Conservation (phyloP, 495 filamentous ascomycete species). For the Pyrenula aspistea region DNA sequence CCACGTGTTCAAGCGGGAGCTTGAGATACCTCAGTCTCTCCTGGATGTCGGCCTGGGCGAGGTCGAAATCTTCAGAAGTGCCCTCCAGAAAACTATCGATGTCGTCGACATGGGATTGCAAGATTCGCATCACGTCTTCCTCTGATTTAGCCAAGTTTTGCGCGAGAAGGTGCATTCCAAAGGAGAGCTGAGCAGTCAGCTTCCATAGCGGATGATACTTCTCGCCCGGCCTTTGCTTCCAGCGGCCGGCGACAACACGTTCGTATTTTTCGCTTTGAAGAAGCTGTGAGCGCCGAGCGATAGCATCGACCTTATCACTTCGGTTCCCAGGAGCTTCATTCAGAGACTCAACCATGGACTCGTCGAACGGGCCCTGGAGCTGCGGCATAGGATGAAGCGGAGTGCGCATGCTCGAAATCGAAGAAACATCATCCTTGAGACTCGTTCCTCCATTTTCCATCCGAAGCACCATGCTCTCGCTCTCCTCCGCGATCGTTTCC, state of each 20-base stretch:
- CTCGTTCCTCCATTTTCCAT: neutral
- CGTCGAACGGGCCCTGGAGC: slow-evolving; percentile 87
- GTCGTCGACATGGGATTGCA: slow-evolving; percentile 87
- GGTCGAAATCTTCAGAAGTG: slow-evolving; percentile 72
- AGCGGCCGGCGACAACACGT: slow-evolving; percentile 54
- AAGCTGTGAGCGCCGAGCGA: slow-evolving; percentile 53
- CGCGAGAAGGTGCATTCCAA: slow-evolving; percentile 82
- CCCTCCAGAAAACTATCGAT: slow-evolving; percentile 81
- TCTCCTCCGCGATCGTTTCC: neutral
- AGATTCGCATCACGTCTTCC: slow-evolving; percentile 71
- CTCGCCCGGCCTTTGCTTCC: slow-evolving; percentile 56
- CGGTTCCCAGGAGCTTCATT: slow-evolving; percentile 34
- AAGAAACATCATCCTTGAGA: neutral
- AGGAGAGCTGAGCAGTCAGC: slow-evolving; percentile 82
- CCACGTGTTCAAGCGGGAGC: slow-evolving; percentile 69
- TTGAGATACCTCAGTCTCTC: slow-evolving; percentile 66
- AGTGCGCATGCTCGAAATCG: slow-evolving; percentile 12
- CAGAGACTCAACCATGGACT: slow-evolving; percentile 67
- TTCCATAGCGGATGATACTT: slow-evolving; percentile 81
- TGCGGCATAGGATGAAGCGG: slow-evolving; percentile 68
- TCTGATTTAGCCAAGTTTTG: slow-evolving; percentile 81
- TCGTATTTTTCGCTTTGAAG: slow-evolving; percentile 54
- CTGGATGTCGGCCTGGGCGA: slow-evolving; percentile 64
- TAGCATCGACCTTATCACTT: slow-evolving; percentile 48
- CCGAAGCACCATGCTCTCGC: neutral